These are phyloP conservation scores for Penicillium italicum DNA, from an alignment of 2,329 filamentous ascomycete species.

Conservation along the genomic window DNA sequence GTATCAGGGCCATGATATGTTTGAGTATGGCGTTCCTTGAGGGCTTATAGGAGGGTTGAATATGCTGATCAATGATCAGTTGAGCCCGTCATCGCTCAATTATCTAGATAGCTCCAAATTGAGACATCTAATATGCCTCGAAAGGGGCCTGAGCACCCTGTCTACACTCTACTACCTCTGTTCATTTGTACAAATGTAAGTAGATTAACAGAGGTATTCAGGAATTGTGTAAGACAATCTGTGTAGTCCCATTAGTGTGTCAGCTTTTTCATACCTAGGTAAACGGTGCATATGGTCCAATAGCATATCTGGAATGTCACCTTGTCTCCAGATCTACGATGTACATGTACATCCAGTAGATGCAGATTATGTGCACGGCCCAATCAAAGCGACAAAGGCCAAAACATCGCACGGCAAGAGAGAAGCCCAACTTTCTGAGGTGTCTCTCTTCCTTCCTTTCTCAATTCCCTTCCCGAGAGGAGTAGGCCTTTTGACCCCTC, in stretches of 20 bases:
- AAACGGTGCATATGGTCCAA: not conserved
- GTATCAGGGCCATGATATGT: not conserved
- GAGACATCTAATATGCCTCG: slow-evolving; percentile 9
- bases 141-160: slow-evolving; percentile 5
- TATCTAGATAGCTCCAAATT: slow-evolving; percentile 1
- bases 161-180: not conserved
- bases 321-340: not conserved
- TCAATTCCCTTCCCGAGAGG: not conserved
- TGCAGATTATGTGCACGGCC: slow-evolving; percentile 9
- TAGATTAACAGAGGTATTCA: not conserved
- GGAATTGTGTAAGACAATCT: not conserved
- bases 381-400: slow-evolving; percentile 9
- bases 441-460: not conserved
- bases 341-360: not conserved
- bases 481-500: not conserved
- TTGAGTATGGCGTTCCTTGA: not conserved
- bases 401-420: not conserved
- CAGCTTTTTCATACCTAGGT: not conserved
- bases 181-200: not conserved
- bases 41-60: not conserved
- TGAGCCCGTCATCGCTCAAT: not conserved
- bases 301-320: not conserved
- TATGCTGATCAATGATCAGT: not conserved
- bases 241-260: no score
- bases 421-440: not conserved